Percentiles rank a stretch among this genome's conserved stretches.
Conservation (phyloP, 1,284 basidiomycete genomes). For the Sparassis latifolia region DNA sequence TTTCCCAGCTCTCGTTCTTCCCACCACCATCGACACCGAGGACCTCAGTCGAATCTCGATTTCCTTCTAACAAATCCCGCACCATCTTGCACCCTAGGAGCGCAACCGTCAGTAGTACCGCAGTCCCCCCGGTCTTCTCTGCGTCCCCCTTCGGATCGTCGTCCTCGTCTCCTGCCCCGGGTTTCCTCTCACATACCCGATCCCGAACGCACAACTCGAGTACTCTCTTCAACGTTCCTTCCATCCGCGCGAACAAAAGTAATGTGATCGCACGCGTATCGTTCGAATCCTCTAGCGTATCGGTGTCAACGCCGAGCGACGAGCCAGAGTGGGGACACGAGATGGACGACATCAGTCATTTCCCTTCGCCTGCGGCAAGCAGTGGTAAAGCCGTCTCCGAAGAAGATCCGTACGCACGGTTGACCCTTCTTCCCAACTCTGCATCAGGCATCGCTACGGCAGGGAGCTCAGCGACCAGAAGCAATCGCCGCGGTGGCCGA, state of each 20-base stretch:
- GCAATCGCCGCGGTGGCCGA: too few relatives aligned
- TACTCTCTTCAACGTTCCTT: constrained; percentile 15
- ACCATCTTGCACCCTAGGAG: neutral
- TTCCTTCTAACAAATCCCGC: neutral
- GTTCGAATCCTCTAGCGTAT: constrained; percentile 22
- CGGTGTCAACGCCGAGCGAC: constrained; percentile 23
- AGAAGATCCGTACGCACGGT: neutral
- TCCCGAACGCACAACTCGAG: constrained; percentile 4
- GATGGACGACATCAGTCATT: constrained; percentile 19
- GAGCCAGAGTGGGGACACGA: constrained; percentile 26
- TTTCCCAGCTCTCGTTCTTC: constrained; percentile 25
- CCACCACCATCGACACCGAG: constrained; percentile 16
- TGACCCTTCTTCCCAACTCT: too few relatives aligned
- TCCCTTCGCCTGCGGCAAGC: neutral
- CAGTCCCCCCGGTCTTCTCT: constrained; percentile 6
- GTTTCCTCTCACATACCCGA: neutral
- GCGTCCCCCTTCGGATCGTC: constrained; percentile 6
- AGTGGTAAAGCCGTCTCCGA: neutral
- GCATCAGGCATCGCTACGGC: too few relatives aligned
- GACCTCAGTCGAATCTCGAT: neutral
- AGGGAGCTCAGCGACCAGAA: too few relatives aligned
- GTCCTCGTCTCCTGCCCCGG: constrained; percentile 9
- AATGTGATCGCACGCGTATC: constrained; percentile 20
- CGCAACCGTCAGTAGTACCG: neutral
- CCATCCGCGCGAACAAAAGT: constrained; percentile 9